phyloP scores from a whole-genome alignment of 495 filamentous ascomycete genomes.

The Neurospora cerealis region DNA sequence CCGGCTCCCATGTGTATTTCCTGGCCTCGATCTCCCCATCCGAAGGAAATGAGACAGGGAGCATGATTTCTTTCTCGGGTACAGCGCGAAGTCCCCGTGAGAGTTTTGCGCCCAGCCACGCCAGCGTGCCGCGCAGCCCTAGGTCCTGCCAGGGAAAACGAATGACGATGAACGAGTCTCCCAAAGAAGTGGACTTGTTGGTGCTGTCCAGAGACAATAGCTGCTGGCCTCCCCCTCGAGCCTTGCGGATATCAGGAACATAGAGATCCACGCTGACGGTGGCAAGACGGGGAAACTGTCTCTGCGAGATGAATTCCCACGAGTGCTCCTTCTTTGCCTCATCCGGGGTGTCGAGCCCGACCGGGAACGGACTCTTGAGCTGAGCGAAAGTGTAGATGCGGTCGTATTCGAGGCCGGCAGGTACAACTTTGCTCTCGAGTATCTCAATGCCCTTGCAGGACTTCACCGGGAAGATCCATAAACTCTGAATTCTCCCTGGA shows the following conservation, averaged over 20 bases:
- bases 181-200: slow-evolving; percentile 21
- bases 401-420: slow-evolving; percentile 71
- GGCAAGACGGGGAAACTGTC: slow-evolving; percentile 62
- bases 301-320: slow-evolving; percentile 77
- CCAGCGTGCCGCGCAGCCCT: slow-evolving; percentile 31
- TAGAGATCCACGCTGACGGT: slow-evolving; percentile 69
- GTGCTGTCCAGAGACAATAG: slow-evolving; percentile 11
- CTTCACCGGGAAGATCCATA: slow-evolving; percentile 85
- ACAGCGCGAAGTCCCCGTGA: slow-evolving; percentile 29
- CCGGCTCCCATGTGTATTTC: slow-evolving; percentile 49
- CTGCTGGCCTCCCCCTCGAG: slow-evolving; percentile 12
- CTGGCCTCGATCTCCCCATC: slow-evolving; percentile 38
- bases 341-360: slow-evolving; percentile 23
- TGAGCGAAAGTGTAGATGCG: slow-evolving; percentile 78
- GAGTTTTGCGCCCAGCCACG: slow-evolving; percentile 34
- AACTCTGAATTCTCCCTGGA: slow-evolving; percentile 51
- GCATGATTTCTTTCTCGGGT: slow-evolving; percentile 44
- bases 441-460: slow-evolving; percentile 77
- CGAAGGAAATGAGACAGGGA: slow-evolving; percentile 58
- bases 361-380: slow-evolving; percentile 44
- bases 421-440: slow-evolving; percentile 50
- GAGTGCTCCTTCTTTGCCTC: slow-evolving; percentile 37
- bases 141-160: slow-evolving; percentile 47
- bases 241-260: slow-evolving; percentile 56
- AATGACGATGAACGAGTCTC: slow-evolving; percentile 46